phyloP scores from a whole-genome alignment of 768 basidiomycete species.

The Phlebiopsis gigantea region DNA sequence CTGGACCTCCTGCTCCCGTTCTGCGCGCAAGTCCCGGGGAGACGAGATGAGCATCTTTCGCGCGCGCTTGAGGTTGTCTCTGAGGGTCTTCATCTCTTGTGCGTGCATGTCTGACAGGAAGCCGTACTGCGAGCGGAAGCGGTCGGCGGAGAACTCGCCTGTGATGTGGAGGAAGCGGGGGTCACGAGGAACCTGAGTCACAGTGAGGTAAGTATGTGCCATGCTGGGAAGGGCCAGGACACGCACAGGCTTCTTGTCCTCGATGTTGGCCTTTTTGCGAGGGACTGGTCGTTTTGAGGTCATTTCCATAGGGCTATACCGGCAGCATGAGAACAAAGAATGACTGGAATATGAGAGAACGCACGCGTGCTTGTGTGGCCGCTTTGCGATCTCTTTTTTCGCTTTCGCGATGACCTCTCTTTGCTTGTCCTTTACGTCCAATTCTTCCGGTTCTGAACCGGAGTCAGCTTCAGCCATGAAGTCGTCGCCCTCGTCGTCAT shows the following conservation, averaged over 20 bases:
- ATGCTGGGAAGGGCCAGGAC: neutral
- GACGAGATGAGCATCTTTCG: conserved; percentile 57
- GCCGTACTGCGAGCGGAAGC: conserved; percentile 65
- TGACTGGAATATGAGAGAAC: conserved; percentile 25
- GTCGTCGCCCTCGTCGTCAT: conserved; percentile 17
- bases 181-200: conserved; percentile 67
- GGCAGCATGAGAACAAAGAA: neutral
- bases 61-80: conserved; percentile 62
- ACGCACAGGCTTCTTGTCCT: conserved; percentile 59
- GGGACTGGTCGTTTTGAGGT: conserved; percentile 84
- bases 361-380: conserved; percentile 83
- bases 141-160: conserved; percentile 59
- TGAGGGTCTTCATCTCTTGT: conserved; percentile 59
- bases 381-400: conserved; percentile 46
- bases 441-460: neutral
- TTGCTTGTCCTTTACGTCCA: conserved; percentile 24
- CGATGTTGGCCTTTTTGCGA: conserved; percentile 63
- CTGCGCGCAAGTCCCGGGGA: conserved; percentile 52
- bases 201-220: neutral
- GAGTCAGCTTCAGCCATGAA: conserved; percentile 3
- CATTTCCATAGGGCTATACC: conserved; percentile 66
- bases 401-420: conserved; percentile 25
- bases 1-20: conserved; percentile 63
- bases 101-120: conserved; percentile 68
- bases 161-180: conserved; percentile 78